phyloP scores from a whole-genome alignment of 2,329 filamentous ascomycete species.

The Cercospora sp. region DNA sequence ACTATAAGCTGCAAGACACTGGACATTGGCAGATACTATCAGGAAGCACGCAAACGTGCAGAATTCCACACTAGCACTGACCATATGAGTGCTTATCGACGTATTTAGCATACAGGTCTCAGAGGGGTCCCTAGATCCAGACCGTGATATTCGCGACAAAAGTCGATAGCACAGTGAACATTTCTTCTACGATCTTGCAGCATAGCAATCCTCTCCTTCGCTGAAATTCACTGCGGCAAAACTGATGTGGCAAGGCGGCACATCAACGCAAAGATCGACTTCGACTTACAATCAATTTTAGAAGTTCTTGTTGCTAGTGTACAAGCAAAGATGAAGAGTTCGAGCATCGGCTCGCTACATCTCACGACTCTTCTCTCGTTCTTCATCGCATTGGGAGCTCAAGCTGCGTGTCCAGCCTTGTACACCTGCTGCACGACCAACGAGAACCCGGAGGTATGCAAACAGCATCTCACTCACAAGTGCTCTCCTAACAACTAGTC shows the following conservation, averaged over 20 bases:
- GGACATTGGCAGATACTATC: neutral
- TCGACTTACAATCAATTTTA: neutral
- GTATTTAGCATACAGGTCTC: neutral
- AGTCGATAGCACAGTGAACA: neutral
- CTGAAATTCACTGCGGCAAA: neutral
- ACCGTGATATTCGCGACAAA: neutral
- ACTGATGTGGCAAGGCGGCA: neutral
- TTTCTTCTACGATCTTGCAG: neutral
- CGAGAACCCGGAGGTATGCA: neutral
- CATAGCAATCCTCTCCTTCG: neutral
- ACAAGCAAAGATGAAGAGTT: neutral
- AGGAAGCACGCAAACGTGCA: neutral
- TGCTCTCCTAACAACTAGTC: neutral
- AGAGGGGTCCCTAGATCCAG: neutral
- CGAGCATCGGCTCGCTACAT: neutral
- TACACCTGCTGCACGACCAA: neutral
- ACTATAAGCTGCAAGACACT: neutral
- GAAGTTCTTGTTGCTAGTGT: neutral
- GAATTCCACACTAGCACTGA: neutral
- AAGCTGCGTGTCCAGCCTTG: neutral
- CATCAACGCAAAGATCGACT: neutral
- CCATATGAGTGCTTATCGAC: neutral
- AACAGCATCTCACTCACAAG: neutral
- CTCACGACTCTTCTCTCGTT: neutral
- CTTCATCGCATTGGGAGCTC: neutral